A percentile compares a stretch with the other conserved stretches of the same genome.
These are phyloP conservation scores for Colletotrichum agaves DNA, from an alignment of 2,329 filamentous ascomycete genomes.

Conservation along the genomic window DNA sequence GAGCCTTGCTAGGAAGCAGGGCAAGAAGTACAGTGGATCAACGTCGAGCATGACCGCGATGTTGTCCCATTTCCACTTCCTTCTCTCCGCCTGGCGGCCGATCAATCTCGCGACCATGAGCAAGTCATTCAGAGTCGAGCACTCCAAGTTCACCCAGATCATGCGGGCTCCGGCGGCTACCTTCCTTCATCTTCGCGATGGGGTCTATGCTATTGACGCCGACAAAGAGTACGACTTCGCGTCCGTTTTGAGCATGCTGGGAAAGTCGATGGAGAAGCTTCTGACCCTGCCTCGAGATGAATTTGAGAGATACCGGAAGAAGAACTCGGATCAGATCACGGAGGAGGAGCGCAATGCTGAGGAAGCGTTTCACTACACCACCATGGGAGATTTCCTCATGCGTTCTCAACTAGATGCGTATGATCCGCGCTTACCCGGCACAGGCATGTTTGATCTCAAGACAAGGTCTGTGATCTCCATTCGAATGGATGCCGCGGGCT, in stretches of 20 bases:
- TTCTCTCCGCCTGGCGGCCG: slow-evolving; percentile 84
- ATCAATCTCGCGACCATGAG: slow-evolving; percentile 77
- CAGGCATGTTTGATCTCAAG: slow-evolving; percentile 96
- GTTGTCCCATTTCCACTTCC: slow-evolving; percentile 90
- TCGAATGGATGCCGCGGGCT: slow-evolving; percentile 83
- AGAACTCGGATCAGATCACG: slow-evolving; percentile 73
- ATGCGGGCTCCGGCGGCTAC: slow-evolving; percentile 79
- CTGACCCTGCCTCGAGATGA: slow-evolving; percentile 84
- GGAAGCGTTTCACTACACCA: slow-evolving; percentile 90
- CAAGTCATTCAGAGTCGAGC: slow-evolving; percentile 66
- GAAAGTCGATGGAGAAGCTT: slow-evolving; percentile 96
- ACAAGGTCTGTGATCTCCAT: slow-evolving; percentile 92
- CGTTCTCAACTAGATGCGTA: slow-evolving; percentile 94
- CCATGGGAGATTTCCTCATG: slow-evolving; percentile 88
- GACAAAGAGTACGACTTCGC: slow-evolving; percentile 91
- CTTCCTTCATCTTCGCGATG: slow-evolving; percentile 85
- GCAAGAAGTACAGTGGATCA: slow-evolving; percentile 89
- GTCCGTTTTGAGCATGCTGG: slow-evolving; percentile 90
- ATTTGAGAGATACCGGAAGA: slow-evolving; percentile 84
- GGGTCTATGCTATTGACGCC: slow-evolving; percentile 92
- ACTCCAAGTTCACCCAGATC: slow-evolving; percentile 78
- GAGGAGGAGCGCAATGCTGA: slow-evolving; percentile 77
- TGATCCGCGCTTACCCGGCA: slow-evolving; percentile 86
- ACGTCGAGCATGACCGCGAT: slow-evolving; percentile 96
- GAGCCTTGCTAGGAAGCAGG: slow-evolving; percentile 71